These are phyloP conservation scores for Candida insectalens DNA, from an alignment of 805 yeast genomes.

Conservation along the genomic window DNA sequence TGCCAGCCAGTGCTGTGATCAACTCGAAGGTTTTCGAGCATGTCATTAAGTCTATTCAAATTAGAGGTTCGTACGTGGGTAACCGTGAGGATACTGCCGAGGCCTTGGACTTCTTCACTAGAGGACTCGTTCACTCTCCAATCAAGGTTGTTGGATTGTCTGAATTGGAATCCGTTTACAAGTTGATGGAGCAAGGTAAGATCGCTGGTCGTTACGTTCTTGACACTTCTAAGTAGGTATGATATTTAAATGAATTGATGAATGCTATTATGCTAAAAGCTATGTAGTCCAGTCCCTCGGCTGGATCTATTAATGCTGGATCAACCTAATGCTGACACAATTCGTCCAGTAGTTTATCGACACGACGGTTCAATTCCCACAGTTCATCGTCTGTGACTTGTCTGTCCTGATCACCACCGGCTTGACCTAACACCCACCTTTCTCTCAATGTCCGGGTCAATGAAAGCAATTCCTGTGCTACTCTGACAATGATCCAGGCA, in stretches of 20 bases:
- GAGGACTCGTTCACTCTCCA: constrained; percentile 57
- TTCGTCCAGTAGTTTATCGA: constrained; percentile 27
- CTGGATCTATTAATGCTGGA: no score
- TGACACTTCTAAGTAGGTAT: constrained; percentile 65
- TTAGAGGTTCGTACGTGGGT: constrained; percentile 83
- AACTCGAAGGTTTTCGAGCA: constrained; percentile 63
- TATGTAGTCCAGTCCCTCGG: no score
- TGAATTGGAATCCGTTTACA: constrained; percentile 58
- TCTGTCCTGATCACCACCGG: constrained; percentile 9
- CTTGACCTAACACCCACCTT: constrained; percentile 49
- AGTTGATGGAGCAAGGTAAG: constrained; percentile 78
- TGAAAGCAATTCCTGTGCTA: constrained; percentile 42
- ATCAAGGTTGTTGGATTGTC: constrained; percentile 72
- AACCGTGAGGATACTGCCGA: constrained; percentile 82
- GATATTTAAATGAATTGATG: constrained; percentile 9
- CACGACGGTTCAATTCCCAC: constrained; percentile 20
- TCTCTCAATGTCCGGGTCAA: constrained; percentile 42
- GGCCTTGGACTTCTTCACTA: constrained; percentile 60
- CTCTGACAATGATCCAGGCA: constrained; percentile 38
- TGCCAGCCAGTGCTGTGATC: constrained; percentile 75
- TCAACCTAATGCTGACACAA: no score
- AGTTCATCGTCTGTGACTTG: constrained; percentile 21
- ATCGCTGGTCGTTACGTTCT: constrained; percentile 86
- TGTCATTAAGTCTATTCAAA: constrained; percentile 63
- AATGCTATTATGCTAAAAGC: neutral